phyloP scores from a whole-genome alignment of 2,329 filamentous ascomycete genomes.

The Fusarium decemcellulare region DNA sequence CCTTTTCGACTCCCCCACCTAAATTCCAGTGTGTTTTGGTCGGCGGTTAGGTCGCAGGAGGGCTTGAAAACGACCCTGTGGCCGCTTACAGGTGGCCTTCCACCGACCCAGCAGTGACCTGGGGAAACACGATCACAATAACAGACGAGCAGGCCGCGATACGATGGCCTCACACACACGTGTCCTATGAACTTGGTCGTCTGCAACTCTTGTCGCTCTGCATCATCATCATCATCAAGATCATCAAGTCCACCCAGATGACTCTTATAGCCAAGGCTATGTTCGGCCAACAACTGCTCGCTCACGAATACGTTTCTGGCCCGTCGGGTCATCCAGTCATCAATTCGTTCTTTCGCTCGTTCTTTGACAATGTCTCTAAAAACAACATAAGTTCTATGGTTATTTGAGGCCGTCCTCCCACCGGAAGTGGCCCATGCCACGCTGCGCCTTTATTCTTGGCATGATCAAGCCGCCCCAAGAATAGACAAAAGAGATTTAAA shows the following conservation, averaged over 20 bases:
- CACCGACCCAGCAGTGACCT: not conserved
- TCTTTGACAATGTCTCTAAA: constrained; percentile 36
- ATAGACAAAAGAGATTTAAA: constrained; percentile 29
- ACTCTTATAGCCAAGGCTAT: no score
- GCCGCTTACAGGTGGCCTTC: constrained; percentile 13
- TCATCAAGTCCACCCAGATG: no score
- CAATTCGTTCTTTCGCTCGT: constrained; percentile 41
- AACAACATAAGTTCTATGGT: constrained; percentile 37
- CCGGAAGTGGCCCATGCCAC: constrained; percentile 27
- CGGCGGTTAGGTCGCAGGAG: constrained; percentile 30
- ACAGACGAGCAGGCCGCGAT: constrained; percentile 16
- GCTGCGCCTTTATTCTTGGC: constrained; percentile 35
- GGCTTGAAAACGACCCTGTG: constrained; percentile 26
- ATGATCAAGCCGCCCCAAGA: constrained; percentile 27
- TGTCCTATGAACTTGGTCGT: constrained; percentile 4
- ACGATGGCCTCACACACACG: constrained; percentile 2
- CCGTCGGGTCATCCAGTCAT: constrained; percentile 25
- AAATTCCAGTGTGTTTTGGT: constrained; percentile 34
- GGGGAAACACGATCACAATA: constrained; percentile 21
- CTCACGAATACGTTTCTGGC: not conserved
- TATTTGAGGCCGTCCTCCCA: constrained; percentile 23
- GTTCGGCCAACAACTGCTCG: no score
- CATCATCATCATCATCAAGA: not conserved
- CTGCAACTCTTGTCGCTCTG: not conserved
- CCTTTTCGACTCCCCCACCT: constrained; percentile 28